These are phyloP conservation scores for Opeltia flavorubescens DNA, from an alignment of 495 filamentous ascomycete species.

Conservation along the genomic window DNA sequence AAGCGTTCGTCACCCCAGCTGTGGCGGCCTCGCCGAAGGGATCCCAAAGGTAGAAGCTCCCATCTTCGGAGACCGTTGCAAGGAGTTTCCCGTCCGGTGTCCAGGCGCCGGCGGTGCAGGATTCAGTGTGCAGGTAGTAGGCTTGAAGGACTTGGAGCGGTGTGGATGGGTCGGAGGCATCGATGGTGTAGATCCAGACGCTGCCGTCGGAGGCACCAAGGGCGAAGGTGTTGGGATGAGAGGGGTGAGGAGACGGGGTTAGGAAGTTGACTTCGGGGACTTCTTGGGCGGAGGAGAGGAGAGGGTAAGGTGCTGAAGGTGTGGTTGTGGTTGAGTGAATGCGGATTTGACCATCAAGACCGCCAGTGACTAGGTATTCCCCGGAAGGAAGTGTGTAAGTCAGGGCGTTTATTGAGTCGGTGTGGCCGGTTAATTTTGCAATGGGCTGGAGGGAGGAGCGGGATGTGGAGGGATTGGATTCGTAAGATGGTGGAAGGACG, in stretches of 20 bases:
- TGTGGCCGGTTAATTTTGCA: conserved; percentile 68
- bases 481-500: conserved; percentile 58
- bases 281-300: conserved; percentile 61
- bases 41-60: conserved; percentile 83
- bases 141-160: conserved; percentile 71
- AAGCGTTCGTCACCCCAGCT: conserved; percentile 49
- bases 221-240: conserved; percentile 69
- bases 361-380: conserved; percentile 71
- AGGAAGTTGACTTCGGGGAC: conserved; percentile 95
- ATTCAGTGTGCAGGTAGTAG: conserved; percentile 76
- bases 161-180: conserved; percentile 42
- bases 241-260: conserved; percentile 51
- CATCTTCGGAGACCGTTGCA: conserved; percentile 80
- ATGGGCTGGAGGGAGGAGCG: conserved; percentile 46
- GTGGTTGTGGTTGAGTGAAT: conserved; percentile 31
- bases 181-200: conserved; percentile 86
- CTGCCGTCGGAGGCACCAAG: conserved; percentile 85
- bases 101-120: conserved; percentile 87
- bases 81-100: conserved; percentile 76
- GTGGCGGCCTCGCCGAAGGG: conserved; percentile 73
- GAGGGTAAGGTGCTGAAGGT: conserved; percentile 20
- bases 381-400: conserved; percentile 72
- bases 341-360: conserved; percentile 64
- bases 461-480: conserved; percentile 45
- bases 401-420: conserved; percentile 77